Evolutionary conservation across 805 yeast species (phyloP), one percentile per base, ranked within the genome.

Genomic region (Cyberlindnera petersonii): DNA sequence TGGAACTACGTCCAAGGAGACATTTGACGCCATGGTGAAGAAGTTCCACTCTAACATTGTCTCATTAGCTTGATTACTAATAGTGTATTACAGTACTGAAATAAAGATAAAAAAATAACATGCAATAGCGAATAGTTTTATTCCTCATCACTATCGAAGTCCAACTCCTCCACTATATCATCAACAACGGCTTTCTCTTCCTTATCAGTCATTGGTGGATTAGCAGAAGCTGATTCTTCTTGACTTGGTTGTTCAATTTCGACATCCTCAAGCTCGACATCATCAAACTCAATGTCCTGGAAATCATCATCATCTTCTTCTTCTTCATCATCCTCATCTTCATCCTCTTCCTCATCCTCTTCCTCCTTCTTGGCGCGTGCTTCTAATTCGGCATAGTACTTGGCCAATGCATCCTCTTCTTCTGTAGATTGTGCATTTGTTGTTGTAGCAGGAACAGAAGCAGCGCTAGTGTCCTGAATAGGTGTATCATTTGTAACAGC

Each of bases 211-310:
- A 33, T 13, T 16, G 21, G 24, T 24, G 16, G 24, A 17, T n/a
- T 14, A 29, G 28, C 17, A 4, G 4, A 11, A 11, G 24, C 10
- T 9, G 24, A 8, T 9, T 8, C 24, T 9, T 22, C 24, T 22
- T 22, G 8, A 22, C 11, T 22, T 22, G 27, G 22, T 24, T 40
- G 37, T 11, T 35, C 39, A 17, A 36, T 15, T n/a, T 58, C 64
- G 11, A 58, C 55, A 11, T 57, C 60, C 18, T 54, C 59, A 7
- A 91, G 81, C 8, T 77, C 79, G 28, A 59, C 74, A 76, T 37
- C 72, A 60, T 15, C 96, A 94, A 37, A 85, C 70, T 4, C 69
- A 18, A 34, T 35, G 68, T 1, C 95, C 87, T 51, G 87, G 65
- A 33, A 60, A 59, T 51, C 38, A 35, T 55, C 53, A 40, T 82